Conservation (phyloP, 192 early-diverging fungal genomes). For the Paraglomus brasilianum region DNA sequence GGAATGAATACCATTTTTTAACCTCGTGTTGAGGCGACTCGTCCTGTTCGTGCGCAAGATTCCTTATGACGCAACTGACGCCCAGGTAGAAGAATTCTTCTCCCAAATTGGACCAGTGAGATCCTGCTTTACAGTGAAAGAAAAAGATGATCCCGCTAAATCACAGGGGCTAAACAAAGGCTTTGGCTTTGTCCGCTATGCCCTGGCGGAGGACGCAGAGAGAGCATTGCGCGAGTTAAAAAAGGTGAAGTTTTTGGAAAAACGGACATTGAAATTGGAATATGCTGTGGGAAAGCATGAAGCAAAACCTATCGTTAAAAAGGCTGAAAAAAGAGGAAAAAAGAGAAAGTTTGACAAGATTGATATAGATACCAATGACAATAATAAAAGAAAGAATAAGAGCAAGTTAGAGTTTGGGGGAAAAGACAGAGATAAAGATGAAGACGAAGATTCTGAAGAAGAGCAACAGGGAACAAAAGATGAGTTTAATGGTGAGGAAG, state of each 20-base stretch:
- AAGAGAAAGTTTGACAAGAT: slow-evolving; percentile 39
- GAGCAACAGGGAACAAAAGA: slow-evolving; percentile 46
- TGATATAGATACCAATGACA: slow-evolving; percentile 33
- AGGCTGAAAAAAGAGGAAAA: slow-evolving; percentile 28
- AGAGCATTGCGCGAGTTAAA: slow-evolving; percentile 76
- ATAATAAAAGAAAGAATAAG: slow-evolving; percentile 28
- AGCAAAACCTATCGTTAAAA: not conserved
- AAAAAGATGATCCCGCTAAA: slow-evolving; percentile 30
- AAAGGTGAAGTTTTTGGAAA: slow-evolving; percentile 69
- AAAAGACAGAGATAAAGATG: slow-evolving; percentile 31
- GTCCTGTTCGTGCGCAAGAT: slow-evolving; percentile 83
- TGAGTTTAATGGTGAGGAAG: slow-evolving; percentile 49
- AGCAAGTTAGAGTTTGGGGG: slow-evolving; percentile 36
- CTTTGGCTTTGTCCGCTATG: slow-evolving; percentile 92
- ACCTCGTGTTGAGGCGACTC: too few species aligned
- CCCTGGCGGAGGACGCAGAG: slow-evolving; percentile 73
- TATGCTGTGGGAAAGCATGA: slow-evolving; percentile 64
- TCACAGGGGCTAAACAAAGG: slow-evolving; percentile 65
- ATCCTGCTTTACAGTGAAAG: slow-evolving; percentile 85
- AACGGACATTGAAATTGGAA: slow-evolving; percentile 72
- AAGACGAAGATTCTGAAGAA: slow-evolving; percentile 37
- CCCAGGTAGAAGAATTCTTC: slow-evolving; percentile 86
- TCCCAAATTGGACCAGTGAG: slow-evolving; percentile 83
- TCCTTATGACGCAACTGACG: slow-evolving; percentile 78
- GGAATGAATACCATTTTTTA: too few species aligned